These are phyloP conservation scores for Ustilago loliicola DNA, from an alignment of 1,284 basidiomycete genomes.

Conservation along the genomic window DNA sequence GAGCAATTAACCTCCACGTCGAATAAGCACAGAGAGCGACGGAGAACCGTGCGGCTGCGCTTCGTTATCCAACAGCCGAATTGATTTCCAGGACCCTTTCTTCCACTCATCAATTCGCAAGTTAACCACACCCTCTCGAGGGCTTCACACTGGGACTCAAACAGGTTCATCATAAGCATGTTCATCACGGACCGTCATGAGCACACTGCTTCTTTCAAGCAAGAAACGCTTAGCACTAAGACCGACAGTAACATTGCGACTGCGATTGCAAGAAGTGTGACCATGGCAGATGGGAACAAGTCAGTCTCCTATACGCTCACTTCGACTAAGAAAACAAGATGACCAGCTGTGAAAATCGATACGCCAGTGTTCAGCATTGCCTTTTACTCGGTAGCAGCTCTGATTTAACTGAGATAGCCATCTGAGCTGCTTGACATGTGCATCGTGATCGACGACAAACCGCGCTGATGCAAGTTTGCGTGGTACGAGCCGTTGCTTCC, in stretches of 20 bases:
- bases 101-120: not conserved
- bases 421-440: conserved; percentile 33
- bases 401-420: not conserved
- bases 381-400: conserved; percentile 45
- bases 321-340: not conserved
- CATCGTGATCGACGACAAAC: conserved; percentile 12
- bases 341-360: not conserved
- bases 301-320: not conserved
- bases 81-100: conserved; percentile 10
- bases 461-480: not conserved
- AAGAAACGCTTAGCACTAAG: no score
- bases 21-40: conserved; percentile 1
- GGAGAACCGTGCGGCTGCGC: conserved; percentile 26
- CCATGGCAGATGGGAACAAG: not conserved
- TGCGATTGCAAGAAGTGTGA: not conserved
- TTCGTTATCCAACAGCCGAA: conserved; percentile 19
- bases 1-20: conserved; percentile 14
- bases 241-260: not conserved
- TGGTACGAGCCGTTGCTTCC: conserved; percentile 28
- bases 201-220: not conserved
- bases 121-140: not conserved
- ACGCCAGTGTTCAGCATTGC: conserved; percentile 45
- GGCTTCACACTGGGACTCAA: not conserved
- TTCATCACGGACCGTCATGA: not conserved
- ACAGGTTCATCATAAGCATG: not conserved